Evolutionary conservation across 202 grass and related monocot species (phyloP).

Genomic region (Musa balbisiana): DNA sequence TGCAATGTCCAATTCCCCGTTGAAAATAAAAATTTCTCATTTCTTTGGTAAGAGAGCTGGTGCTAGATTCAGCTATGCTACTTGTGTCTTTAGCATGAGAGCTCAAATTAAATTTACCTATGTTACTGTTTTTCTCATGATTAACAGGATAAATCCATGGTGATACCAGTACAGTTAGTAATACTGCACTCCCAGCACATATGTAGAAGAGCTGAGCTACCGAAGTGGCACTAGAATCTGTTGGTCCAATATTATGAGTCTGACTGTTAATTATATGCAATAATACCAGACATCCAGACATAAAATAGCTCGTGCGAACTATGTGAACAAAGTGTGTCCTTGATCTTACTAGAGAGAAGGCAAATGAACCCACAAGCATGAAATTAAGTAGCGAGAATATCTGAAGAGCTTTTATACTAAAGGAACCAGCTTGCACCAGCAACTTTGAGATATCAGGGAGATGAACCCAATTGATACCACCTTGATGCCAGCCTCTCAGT

Average conservation of each 20-base stretch:
- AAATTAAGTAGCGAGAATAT: constrained; percentile 46
- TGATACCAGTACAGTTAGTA: constrained; percentile 32
- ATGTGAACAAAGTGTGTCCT: constrained; percentile 30
- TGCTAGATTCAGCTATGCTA: constrained; percentile 11
- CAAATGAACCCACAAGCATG: constrained; percentile 38
- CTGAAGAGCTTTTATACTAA: constrained; percentile 59
- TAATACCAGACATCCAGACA: constrained; percentile 51
- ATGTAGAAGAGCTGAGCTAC: constrained; percentile 59
- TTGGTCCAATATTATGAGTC: constrained; percentile 22
- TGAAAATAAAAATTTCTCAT: constrained; percentile 13
- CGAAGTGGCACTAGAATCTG: constrained; percentile 43
- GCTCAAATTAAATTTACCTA: constrained; percentile 17
- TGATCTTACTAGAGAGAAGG: constrained; percentile 31
- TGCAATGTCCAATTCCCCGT: constrained; percentile 37
- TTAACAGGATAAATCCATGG: constrained; percentile 58
- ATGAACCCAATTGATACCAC: constrained; percentile 86
- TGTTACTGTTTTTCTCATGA: constrained; percentile 20
- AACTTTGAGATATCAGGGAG: constrained; percentile 84
- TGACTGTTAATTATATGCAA: constrained; percentile 54
- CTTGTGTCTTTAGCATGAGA: constrained; percentile 1
- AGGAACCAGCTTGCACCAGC: constrained; percentile 46
- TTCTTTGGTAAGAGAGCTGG: constrained; percentile 3
- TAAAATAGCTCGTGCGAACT: constrained; percentile 45
- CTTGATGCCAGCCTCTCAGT: constrained; percentile 95
- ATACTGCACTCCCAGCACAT: constrained; percentile 34